Evolutionary conservation across 2,329 filamentous ascomycete species (phyloP), one percentile per base, ranked within the genome.

Genomic region (Xylaria sp.): DNA sequence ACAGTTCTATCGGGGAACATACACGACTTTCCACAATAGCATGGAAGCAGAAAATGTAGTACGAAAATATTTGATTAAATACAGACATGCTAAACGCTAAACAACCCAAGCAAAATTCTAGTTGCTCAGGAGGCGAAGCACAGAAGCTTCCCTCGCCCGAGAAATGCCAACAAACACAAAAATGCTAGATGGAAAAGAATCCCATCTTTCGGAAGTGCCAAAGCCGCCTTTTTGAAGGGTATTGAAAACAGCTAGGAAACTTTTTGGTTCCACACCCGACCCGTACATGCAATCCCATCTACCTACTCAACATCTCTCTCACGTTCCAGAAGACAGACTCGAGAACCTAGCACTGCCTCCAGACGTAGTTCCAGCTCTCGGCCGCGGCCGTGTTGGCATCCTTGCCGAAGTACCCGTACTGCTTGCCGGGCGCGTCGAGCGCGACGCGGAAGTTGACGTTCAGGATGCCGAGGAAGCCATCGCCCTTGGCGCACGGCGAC

Each of bases 401-500:
- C 61, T 79, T 79, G 71, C 80, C 78, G 64, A 81, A 81, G 71
- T 76, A 79, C 21, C 71, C 76, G 68, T 76, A 75, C 73, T 74
- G 72, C 30, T 69, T 55, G 42, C 73, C 77, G 53, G 75, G 75
- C 27, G 78, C 78, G 34, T 64, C 73, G 19, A 82, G 75, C 4
- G 77, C 79, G 58, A 79, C 77, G 65, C 80, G 77, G 75, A 81
- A 81, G 75, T 82, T 81, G 77, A 82, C 77, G 71, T 82, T 81
- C 48, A 82, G 73, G 57, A 81, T 77, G 24, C 80, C 80, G 42
- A 80, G 75, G 71, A 72, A 75, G 42, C 80, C 79, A 58, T 74
- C 71, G 51, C 71, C 56, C 59, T 67, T 69, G 8, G 75, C 77
- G 75, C 81, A 82, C 11, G 75, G 73, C 24, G 79, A 81, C 78